These are phyloP conservation scores for Taphrina flavorubra DNA, from an alignment of 1,139 yeast genomes.

Conservation along the genomic window DNA sequence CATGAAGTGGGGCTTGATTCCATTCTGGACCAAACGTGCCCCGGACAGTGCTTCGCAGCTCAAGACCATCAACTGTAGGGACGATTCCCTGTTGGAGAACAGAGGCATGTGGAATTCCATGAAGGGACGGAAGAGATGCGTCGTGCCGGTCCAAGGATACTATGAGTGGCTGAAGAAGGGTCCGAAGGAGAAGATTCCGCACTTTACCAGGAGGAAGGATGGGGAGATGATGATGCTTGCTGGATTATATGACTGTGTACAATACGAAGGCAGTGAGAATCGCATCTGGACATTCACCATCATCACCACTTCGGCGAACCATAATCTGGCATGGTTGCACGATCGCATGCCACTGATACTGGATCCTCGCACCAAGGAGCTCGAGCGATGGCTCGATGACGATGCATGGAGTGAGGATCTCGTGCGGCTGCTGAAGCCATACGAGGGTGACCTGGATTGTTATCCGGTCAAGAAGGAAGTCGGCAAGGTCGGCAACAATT, in stretches of 20 bases:
- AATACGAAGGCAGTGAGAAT: constrained; percentile 48
- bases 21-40: constrained; percentile 57
- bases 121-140: constrained; percentile 59
- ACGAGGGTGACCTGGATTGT: constrained; percentile 53
- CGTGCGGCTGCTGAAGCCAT: constrained; percentile 24
- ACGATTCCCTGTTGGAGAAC: constrained; percentile 49
- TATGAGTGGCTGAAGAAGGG: constrained; percentile 70
- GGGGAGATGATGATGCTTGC: constrained; percentile 67
- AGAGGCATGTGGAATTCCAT: constrained; percentile 50
- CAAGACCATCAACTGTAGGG: constrained; percentile 51
- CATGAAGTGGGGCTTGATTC: constrained; percentile 64
- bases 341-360: constrained; percentile 74
- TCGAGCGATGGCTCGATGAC: constrained; percentile 69
- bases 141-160: constrained; percentile 79
- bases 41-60: constrained; percentile 48
- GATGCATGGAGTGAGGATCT: constrained; percentile 47
- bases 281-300: constrained; percentile 65
- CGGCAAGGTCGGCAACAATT: constrained; percentile 65
- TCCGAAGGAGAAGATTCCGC: constrained; percentile 60
- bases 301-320: constrained; percentile 68
- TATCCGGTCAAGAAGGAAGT: constrained; percentile 67
- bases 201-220: constrained; percentile 64
- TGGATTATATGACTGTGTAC: constrained; percentile 62
- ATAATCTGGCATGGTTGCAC: constrained; percentile 68
- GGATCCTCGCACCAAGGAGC: constrained; percentile 59